phyloP scores from a whole-genome alignment of 495 filamentous ascomycete species.

The Tricharina praecox region DNA sequence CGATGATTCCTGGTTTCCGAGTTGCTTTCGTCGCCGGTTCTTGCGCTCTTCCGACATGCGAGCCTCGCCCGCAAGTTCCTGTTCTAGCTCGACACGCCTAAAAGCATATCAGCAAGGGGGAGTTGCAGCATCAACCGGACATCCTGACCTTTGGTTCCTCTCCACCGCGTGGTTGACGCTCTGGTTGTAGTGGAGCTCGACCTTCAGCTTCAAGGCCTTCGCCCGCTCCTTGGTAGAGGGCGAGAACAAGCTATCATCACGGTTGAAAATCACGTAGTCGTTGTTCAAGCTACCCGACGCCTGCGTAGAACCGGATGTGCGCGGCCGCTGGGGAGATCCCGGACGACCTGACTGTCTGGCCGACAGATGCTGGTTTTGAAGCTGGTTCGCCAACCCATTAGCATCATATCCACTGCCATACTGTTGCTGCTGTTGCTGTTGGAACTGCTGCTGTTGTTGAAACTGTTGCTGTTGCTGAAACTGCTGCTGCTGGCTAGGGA shows the following conservation, averaged over 20 bases:
- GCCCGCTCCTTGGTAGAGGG: conserved; percentile 25
- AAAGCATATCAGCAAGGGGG: conserved; percentile 1
- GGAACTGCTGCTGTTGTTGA: conserved; percentile 44
- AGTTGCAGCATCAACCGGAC: conserved; percentile 36
- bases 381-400: conserved; percentile 80
- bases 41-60: conserved; percentile 54
- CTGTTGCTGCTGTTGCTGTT: conserved; percentile 32
- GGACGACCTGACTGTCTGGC: conserved; percentile 40
- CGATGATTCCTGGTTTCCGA: conserved; percentile 67
- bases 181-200: conserved; percentile 28
- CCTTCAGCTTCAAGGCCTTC: conserved; percentile 31
- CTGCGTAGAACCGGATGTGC: conserved; percentile 52
- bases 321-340: conserved; percentile 54
- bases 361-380: conserved; percentile 90
- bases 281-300: conserved; percentile 37
- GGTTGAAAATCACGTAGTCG: conserved; percentile 43
- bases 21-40: conserved; percentile 56
- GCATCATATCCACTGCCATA: conserved; percentile 43
- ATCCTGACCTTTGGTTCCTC: conserved; percentile 57
- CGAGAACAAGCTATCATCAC: conserved; percentile 26
- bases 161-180: conserved; percentile 45
- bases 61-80: conserved; percentile 47
- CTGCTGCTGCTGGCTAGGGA: conserved; percentile 33
- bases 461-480: conserved; percentile 30
- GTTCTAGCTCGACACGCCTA: conserved; percentile 81